Conservation (phyloP, 2,329 filamentous ascomycete species). For the Alternaria sp. region DNA sequence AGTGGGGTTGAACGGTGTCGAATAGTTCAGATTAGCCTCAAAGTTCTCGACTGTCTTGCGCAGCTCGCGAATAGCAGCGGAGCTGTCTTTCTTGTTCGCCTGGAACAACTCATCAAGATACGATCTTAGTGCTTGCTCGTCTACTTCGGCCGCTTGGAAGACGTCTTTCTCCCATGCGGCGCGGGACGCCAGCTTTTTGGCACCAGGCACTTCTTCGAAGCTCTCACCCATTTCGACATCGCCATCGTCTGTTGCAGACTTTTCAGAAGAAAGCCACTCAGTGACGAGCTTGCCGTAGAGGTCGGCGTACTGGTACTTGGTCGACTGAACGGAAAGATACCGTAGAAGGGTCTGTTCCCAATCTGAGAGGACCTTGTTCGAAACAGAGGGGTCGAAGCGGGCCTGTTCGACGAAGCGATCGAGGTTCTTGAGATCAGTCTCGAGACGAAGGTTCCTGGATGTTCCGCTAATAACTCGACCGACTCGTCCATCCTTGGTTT, state of each 20-base stretch:
- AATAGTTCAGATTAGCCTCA: slow-evolving; percentile 23
- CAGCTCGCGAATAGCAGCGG: slow-evolving; percentile 23
- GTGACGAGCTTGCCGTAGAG: slow-evolving; percentile 46
- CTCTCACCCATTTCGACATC: slow-evolving; percentile 36
- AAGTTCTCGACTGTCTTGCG: slow-evolving; percentile 28
- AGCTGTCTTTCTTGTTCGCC: slow-evolving; percentile 21
- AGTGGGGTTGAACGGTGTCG: slow-evolving; percentile 39
- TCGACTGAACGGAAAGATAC: slow-evolving; percentile 45
- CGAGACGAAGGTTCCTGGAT: slow-evolving; percentile 27
- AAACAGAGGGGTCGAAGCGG: slow-evolving; percentile 46
- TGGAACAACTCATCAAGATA: slow-evolving; percentile 36
- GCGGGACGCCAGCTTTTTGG: slow-evolving; percentile 38
- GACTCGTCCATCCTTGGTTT: slow-evolving; percentile 9
- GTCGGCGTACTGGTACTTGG: slow-evolving; percentile 44
- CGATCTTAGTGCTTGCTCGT: slow-evolving; percentile 24
- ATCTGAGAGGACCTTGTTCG: slow-evolving; percentile 36
- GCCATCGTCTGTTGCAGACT: slow-evolving; percentile 18
- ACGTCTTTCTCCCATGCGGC: slow-evolving; percentile 41
- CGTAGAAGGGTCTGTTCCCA: slow-evolving; percentile 41
- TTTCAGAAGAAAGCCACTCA: slow-evolving; percentile 44
- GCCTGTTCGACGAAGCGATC: slow-evolving; percentile 47
- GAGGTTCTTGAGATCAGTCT: slow-evolving; percentile 40
- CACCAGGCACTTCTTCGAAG: slow-evolving; percentile 41
- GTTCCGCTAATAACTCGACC: slow-evolving; percentile 27
- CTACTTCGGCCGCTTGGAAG: slow-evolving; percentile 35